Percentiles rank a stretch among this genome's conserved stretches.
phyloP scores from a whole-genome alignment of 2,329 filamentous ascomycete species.

The Sclerotinia nivalis region DNA sequence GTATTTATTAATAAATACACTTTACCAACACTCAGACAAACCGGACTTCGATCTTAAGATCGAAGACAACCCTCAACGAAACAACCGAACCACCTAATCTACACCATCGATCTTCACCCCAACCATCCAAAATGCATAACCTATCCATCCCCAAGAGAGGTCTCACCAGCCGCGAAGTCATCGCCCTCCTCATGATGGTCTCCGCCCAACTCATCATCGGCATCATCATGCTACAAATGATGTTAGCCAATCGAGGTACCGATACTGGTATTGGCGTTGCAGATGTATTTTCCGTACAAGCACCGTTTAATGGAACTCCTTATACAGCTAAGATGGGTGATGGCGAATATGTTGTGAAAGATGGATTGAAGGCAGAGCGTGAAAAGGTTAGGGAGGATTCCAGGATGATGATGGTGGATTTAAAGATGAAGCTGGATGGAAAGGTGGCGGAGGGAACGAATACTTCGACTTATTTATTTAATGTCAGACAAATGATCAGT shows the following conservation, averaged over 20 bases:
- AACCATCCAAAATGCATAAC: not conserved
- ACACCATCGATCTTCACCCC: not conserved
- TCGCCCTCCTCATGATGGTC: not conserved
- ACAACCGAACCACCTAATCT: not conserved
- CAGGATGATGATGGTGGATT: not conserved
- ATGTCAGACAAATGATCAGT: fast-evolving
- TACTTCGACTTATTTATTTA: not conserved
- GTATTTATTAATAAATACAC: not conserved
- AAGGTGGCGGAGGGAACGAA: not conserved
- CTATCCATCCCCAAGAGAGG: not conserved
- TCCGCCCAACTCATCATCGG: not conserved
- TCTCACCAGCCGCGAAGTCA: not conserved
- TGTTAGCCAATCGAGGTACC: not conserved
- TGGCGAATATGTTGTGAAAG: not conserved
- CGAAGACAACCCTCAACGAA: not conserved
- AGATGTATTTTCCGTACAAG: fast-evolving
- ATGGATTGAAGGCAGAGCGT: not conserved
- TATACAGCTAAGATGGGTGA: not conserved
- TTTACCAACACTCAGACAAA: not conserved
- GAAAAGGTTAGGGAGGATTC: not conserved
- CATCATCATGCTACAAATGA: not conserved
- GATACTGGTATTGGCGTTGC: not conserved
- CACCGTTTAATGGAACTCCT: fast-evolving
- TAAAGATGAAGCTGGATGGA: fast-evolving
- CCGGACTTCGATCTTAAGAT: not conserved